Conservation (phyloP, 306 rosid species). For the Glycyrrhiza uralensis region DNA sequence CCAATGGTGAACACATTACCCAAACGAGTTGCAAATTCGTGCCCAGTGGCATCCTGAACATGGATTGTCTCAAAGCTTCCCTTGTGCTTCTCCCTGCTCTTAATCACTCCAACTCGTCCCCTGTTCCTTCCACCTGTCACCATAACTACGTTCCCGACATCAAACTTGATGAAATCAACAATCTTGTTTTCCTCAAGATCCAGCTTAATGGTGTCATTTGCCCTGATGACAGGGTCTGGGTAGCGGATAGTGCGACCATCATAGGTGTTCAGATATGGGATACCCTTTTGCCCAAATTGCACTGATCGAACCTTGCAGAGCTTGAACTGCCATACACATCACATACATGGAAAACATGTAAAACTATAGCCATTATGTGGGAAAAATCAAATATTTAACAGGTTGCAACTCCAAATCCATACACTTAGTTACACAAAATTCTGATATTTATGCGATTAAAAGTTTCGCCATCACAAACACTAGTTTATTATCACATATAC, state of each 20-base stretch:
- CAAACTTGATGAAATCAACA: constrained; percentile 65
- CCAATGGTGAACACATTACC: constrained; percentile 70
- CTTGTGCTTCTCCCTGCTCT: constrained; percentile 82
- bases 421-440: background rate
- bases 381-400: background rate
- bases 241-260: constrained; percentile 91
- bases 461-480: background rate
- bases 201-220: constrained; percentile 79
- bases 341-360: background rate
- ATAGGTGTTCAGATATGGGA: constrained; percentile 73
- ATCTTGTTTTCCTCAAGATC: constrained; percentile 71
- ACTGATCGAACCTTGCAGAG: constrained; percentile 81
- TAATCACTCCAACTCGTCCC: constrained; percentile 79
- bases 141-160: constrained; percentile 80
- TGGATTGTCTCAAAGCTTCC: constrained; percentile 79
- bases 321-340: constrained; percentile 49
- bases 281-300: constrained; percentile 78
- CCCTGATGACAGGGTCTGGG: constrained; percentile 79
- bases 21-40: constrained; percentile 70
- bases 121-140: constrained; percentile 80
- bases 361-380: background rate
- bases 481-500: background rate
- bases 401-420: background rate
- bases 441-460: background rate
- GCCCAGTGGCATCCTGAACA: constrained; percentile 75